Base-by-base conservation (phyloP, 2,329 filamentous ascomycete species). In the Aspergillus viridinutans region DNA sequence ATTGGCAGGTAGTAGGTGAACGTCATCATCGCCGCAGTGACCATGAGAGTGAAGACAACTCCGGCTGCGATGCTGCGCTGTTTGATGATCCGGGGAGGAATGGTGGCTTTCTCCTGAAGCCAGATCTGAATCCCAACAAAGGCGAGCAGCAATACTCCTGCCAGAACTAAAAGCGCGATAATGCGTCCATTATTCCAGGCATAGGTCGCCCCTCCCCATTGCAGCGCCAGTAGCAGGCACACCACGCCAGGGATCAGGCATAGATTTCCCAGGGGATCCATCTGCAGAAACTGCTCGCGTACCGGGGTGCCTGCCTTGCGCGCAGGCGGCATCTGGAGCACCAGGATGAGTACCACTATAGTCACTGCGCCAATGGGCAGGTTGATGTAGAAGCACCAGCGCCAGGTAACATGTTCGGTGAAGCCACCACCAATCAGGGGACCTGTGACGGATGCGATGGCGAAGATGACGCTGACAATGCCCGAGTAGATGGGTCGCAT, bases 361-460 rank as follows among this genome's bases (percentile, higher is more conserved):
- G 21, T 52, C 1, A 58, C 42, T 4, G 56, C 57, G 4, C 64
- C 64, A 40, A 83, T 74, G 0, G 80, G 80, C 1, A 83, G 65
- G 58, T 83, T 82, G 67, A 81, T 81, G 59, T 78, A 80, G 67
- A 78, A 78, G 56, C 65, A 80, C 78, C 77, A 80, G 4, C 78
- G 66, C 77, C 78, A 80, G 20, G 74, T 72, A 9, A 71, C 56
- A 49, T 65, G 58, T 51, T 25, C 47, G 38, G 72, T 73, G 47
- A 75, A 71, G 17, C 66, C 69, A 51, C 72, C 70, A 6, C 77
- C 77, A 47, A 58, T 21, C 9, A 77, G 52, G 9, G 70, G 70
- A 2, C 68, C 69, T 12, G 61, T 62, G n/a, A 71, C 60, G 23
- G 65, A 68, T 3, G 67, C 66, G 57, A 73, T 69, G 7, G 68